A percentile compares a stretch with the other conserved stretches of the same genome.
phyloP scores from a whole-genome alignment of 2,329 filamentous ascomycete species.

The Sphaceloma murrayae region DNA sequence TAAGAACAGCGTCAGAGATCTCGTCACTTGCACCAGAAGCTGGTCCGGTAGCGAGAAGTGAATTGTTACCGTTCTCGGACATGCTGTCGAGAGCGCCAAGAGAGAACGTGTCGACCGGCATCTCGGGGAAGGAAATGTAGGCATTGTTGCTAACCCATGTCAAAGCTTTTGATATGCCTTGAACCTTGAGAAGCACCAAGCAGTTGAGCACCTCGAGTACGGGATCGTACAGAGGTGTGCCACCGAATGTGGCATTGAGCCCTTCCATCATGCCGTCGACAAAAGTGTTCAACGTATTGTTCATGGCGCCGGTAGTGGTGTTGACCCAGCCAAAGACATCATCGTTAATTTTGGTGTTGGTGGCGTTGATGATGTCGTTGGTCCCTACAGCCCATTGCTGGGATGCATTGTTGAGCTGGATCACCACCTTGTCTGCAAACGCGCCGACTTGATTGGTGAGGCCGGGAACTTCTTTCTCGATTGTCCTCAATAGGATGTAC shows the following conservation, averaged over 20 bases:
- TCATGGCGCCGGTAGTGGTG: conserved; percentile 71
- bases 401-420: conserved; percentile 62
- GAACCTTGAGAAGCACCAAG: conserved; percentile 78
- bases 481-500: conserved; percentile 60
- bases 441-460: conserved; percentile 64
- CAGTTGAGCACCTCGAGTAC: conserved; percentile 75
- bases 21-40: conserved; percentile 66
- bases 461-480: conserved; percentile 67
- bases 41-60: conserved; percentile 65
- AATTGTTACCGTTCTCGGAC: conserved; percentile 43
- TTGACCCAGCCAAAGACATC: conserved; percentile 82
- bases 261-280: conserved; percentile 65
- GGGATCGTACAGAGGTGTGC: conserved; percentile 68
- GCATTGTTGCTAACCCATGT: conserved; percentile 89
- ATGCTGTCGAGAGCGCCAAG: conserved; percentile 57
- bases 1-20: conserved; percentile 64
- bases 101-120: conserved; percentile 75
- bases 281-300: conserved; percentile 75
- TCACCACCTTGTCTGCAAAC: conserved; percentile 68
- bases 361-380: conserved; percentile 58
- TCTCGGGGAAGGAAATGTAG: conserved; percentile 66
- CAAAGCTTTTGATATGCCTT: conserved; percentile 74
- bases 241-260: conserved; percentile 69
- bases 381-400: conserved; percentile 65
- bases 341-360: conserved; percentile 66